These are phyloP conservation scores for Colletotrichum abscissum DNA, from an alignment of 2,329 filamentous ascomycete species.

Conservation along the genomic window DNA sequence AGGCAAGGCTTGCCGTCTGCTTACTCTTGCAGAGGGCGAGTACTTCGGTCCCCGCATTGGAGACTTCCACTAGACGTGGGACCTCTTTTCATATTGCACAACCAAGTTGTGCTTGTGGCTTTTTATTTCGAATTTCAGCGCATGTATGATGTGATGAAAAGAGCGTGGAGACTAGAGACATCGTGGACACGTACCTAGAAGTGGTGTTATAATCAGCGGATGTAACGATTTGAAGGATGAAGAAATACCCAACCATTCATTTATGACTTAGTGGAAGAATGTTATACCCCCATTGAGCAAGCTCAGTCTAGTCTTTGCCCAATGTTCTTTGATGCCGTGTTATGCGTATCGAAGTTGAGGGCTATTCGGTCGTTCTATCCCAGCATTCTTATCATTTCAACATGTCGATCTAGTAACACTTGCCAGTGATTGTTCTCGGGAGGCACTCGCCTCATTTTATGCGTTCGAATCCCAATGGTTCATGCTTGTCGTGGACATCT, in stretches of 20 bases:
- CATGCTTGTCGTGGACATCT: not conserved
- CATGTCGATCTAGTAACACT: too few species aligned
- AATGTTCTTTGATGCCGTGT: too few species aligned
- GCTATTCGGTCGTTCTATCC: not conserved
- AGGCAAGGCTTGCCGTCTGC: conserved; percentile 39
- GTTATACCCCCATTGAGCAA: not conserved
- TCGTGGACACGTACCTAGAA: not conserved
- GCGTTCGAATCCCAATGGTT: not conserved
- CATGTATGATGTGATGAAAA: conserved; percentile 22
- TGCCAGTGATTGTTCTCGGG: too few species aligned
- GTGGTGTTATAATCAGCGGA: not conserved
- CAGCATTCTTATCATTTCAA: too few species aligned
- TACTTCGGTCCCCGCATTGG: conserved; percentile 44
- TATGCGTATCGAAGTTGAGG: not conserved
- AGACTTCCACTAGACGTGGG: conserved; percentile 22
- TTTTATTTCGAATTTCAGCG: not conserved
- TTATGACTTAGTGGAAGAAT: not conserved
- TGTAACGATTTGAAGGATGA: conserved; percentile 8
- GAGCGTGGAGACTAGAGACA: not conserved
- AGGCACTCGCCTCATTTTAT: not conserved
- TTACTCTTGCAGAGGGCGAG: conserved; percentile 41
- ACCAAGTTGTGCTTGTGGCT: not conserved
- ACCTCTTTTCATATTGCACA: not conserved
- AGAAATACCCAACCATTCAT: conserved; percentile 27
- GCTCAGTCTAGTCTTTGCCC: not conserved